Evolutionary conservation across 495 filamentous ascomycete species (phyloP).

Genomic region (Penicillium turbatum): DNA sequence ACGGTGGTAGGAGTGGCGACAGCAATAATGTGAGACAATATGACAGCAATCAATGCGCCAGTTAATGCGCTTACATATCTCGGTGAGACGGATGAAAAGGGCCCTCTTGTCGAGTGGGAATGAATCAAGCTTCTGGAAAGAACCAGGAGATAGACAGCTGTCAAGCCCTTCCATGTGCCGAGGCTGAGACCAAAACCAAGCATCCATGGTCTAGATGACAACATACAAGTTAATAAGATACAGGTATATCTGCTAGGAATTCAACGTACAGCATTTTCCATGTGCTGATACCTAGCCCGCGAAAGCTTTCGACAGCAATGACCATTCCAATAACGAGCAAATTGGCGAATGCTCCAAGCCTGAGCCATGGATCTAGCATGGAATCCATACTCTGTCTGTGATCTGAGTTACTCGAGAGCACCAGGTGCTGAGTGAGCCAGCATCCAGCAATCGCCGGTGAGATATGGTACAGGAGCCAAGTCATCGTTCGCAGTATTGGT

Average conservation of each 20-base stretch:
- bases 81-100: neutral
- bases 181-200: neutral
- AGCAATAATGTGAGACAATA: neutral
- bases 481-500: neutral
- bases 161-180: neutral
- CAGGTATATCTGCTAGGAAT: neutral
- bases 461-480: neutral
- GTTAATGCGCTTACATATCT: neutral
- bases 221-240: neutral
- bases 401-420: neutral
- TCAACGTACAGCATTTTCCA: neutral
- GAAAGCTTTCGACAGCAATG: neutral
- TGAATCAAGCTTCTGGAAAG: neutral
- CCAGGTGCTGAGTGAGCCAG: neutral
- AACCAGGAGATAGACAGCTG: neutral
- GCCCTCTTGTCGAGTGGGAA: neutral
- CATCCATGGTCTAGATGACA: neutral
- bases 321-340: neutral
- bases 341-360: neutral
- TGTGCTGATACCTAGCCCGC: neutral
- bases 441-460: neutral
- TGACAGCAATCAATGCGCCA: neutral
- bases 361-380: neutral
- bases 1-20: neutral
- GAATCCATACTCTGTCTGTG: neutral